phyloP scores from a whole-genome alignment of 176 grass and related monocot species.

The Microstegium vimineum region DNA sequence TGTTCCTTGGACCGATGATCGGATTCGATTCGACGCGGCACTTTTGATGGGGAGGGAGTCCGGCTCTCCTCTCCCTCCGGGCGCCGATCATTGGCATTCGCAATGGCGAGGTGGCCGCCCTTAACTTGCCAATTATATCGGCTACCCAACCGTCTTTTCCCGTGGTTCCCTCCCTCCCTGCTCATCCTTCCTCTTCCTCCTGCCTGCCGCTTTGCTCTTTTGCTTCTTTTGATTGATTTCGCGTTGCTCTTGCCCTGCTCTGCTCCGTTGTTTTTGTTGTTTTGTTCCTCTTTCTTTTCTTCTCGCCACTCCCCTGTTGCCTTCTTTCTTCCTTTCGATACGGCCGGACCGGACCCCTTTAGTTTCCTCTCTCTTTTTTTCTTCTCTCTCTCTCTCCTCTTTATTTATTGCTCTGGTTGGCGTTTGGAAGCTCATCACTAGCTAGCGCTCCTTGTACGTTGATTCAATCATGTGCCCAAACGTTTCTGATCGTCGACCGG shows the following conservation, averaged over 20 bases:
- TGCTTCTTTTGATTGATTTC: conserved; percentile 46
- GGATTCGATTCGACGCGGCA: conserved; percentile 53
- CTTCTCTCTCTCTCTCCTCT: neutral
- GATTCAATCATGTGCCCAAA: conserved; percentile 39
- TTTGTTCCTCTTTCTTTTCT: conserved; percentile 26
- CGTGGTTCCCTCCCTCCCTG: conserved; percentile 28
- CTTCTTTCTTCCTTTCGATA: conserved; percentile 30
- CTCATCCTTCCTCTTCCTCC: neutral
- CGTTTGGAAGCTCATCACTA: conserved; percentile 16
- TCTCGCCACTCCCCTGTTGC: neutral
- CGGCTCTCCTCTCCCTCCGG: neutral
- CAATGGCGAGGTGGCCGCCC: neutral
- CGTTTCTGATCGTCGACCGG: neutral
- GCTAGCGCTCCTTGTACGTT: neutral
- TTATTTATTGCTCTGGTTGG: neutral
- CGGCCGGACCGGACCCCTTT: neutral
- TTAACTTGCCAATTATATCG: conserved; percentile 33
- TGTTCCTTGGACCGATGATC: conserved; percentile 90
- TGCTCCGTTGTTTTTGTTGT: no score
- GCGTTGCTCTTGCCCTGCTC: conserved; percentile 5
- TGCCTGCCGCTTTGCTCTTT: conserved; percentile 33
- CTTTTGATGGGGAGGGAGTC: conserved; percentile 47
- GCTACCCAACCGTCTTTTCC: conserved; percentile 44
- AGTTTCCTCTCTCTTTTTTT: conserved; percentile 31
- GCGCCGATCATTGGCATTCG: conserved; percentile 27